phyloP scores from a whole-genome alignment of 2,329 filamentous ascomycete genomes.

The Helotiales sp. region DNA sequence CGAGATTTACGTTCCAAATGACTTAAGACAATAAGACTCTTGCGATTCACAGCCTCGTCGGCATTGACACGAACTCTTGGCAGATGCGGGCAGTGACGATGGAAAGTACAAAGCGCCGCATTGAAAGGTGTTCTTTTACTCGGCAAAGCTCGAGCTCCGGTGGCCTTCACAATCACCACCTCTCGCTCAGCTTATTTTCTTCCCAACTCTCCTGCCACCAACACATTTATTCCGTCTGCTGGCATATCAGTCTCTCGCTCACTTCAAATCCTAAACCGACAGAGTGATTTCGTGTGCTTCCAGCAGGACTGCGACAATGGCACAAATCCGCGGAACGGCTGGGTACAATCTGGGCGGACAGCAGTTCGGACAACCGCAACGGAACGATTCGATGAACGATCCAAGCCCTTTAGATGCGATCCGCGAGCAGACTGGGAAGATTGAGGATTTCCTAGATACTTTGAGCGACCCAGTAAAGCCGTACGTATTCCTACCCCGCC shows the following conservation, averaged over 20 bases:
- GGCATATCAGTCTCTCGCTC: slow-evolving; percentile 1
- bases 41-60: not conserved
- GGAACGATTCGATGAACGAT: slow-evolving; percentile 35
- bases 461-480: slow-evolving; percentile 91
- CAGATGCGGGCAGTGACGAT: too few species aligned
- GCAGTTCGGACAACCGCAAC: slow-evolving; percentile 37
- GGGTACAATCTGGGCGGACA: slow-evolving; percentile 41
- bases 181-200: slow-evolving; percentile 4
- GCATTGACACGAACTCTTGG: not conserved
- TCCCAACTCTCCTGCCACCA: not conserved
- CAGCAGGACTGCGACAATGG: slow-evolving; percentile 44
- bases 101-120: not conserved
- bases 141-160: not conserved
- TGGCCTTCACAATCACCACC: not conserved
- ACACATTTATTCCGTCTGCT: slow-evolving; percentile 6
- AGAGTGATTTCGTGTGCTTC: slow-evolving; percentile 26
- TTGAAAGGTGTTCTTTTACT: not conserved
- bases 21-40: not conserved
- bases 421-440: slow-evolving; percentile 94
- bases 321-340: slow-evolving; percentile 58
- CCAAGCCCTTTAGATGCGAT: slow-evolving; percentile 72
- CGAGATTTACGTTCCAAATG: not conserved
- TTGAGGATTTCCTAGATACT: slow-evolving; percentile 89
- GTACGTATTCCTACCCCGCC: slow-evolving; percentile 55
- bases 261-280: slow-evolving; percentile 9